Evolutionary conservation across 306 rosid species (phyloP).

Genomic region (Abrus pulchellus): DNA sequence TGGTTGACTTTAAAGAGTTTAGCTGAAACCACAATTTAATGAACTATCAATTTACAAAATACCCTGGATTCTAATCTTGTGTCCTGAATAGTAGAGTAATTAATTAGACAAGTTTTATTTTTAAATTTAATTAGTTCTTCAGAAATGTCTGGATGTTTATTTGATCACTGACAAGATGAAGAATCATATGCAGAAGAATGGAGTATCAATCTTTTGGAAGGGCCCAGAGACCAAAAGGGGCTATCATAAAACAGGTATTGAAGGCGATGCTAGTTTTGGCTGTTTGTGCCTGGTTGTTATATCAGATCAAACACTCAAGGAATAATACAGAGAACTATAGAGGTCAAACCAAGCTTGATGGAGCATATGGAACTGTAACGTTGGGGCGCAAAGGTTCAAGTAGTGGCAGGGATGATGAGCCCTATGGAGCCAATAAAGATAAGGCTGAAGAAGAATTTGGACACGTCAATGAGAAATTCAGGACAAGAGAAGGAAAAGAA

Average conservation of each 20-base stretch:
- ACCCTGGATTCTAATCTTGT: not conserved
- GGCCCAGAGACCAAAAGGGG: constrained; percentile 53
- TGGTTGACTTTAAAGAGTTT: constrained; percentile 9
- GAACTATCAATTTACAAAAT: not conserved
- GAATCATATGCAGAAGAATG: constrained; percentile 51
- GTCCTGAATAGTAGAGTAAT: not conserved
- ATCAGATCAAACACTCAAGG: constrained; percentile 52
- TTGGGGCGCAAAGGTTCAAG: constrained; percentile 54
- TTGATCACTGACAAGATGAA: constrained; percentile 33
- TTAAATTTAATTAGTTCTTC: not conserved
- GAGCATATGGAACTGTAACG: constrained; percentile 12
- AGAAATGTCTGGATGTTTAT: constrained; percentile 1
- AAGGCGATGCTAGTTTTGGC: constrained; percentile 52
- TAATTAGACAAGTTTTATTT: not conserved
- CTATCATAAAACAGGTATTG: constrained; percentile 49
- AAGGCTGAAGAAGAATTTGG: constrained; percentile 26
- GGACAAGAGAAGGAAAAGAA: constrained; percentile 27
- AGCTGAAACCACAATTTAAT: not conserved
- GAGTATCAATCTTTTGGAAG: constrained; percentile 52
- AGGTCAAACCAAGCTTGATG: constrained; percentile 10
- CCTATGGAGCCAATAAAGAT: constrained; percentile 26
- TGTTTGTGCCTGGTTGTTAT: constrained; percentile 56
- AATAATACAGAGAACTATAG: constrained; percentile 18
- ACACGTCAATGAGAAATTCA: not conserved
- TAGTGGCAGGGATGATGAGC: constrained; percentile 28